A percentile compares a stretch with the other conserved stretches of the same genome.
These are phyloP conservation scores for Scedosporium boydii DNA, from an alignment of 2,329 filamentous ascomycete species.

Conservation along the genomic window DNA sequence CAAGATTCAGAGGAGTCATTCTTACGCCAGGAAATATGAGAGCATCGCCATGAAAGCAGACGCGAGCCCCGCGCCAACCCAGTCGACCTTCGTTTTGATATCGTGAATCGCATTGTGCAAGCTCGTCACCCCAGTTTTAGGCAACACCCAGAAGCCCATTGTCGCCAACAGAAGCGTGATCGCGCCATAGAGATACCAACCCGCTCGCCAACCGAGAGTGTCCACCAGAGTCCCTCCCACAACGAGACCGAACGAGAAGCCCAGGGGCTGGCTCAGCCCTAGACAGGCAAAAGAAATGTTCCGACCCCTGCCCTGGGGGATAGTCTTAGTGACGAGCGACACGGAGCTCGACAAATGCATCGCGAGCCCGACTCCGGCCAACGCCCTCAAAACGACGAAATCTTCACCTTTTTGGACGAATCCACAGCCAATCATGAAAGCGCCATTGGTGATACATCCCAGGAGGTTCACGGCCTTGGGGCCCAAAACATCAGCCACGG, in stretches of 20 bases:
- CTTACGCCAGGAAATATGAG: conserved; percentile 42
- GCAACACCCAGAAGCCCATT: conserved; percentile 25
- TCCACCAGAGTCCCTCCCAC: conserved; percentile 38
- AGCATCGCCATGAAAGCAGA: conserved; percentile 36
- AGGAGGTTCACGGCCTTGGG: conserved; percentile 20
- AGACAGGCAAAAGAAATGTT: conserved; percentile 33
- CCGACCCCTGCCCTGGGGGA: conserved; percentile 22
- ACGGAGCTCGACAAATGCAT: conserved; percentile 26
- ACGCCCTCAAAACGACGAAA: conserved; percentile 26
- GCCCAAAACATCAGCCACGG: conserved; percentile 27
- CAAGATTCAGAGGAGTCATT: too few species aligned
- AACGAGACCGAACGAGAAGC: conserved; percentile 40
- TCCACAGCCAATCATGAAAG: conserved; percentile 22
- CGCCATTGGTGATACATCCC: conserved; percentile 20
- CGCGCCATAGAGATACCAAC: conserved; percentile 30
- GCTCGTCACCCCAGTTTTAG: conserved; percentile 14
- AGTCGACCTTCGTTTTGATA: conserved; percentile 36
- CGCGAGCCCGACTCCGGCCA: conserved; percentile 28
- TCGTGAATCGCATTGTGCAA: conserved; percentile 14
- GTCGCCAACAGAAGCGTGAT: conserved; percentile 25
- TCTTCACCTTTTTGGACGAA: conserved; percentile 19
- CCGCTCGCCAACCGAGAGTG: conserved; percentile 35
- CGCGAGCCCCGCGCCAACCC: conserved; percentile 39
- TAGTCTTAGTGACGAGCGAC: conserved; percentile 20
- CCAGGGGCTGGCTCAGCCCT: conserved; percentile 35